Evolutionary conservation across 306 rosid species (phyloP), one percentile per base, ranked within the genome.

Genomic region (Coriaria nepalensis): DNA sequence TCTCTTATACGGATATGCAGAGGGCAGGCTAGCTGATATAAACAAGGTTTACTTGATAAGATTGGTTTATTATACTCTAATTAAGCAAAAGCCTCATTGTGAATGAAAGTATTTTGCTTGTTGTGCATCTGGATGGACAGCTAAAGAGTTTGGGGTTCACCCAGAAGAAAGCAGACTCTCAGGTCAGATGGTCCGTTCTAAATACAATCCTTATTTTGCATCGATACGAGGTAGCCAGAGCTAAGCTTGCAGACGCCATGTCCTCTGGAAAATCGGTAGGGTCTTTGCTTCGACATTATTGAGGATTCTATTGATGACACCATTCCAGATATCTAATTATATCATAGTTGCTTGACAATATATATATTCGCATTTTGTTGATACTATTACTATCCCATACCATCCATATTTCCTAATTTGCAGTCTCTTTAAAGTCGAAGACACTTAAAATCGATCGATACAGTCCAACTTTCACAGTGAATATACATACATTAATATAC

Each of bases 21-120:
- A 90, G 78, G 97, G 97, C 54, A 95, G 97, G 40, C 69, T 90
- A 33, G 84, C 82, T 51, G 97, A 90, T 75, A 84, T 88, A 49
- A 70, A 83, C 65, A 76, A 88, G 97, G 97, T 88, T 65, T 54
- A 13, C 37, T 8, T 36, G 11, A 36, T 11, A 4, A 20, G 41
- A 37, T 29, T 34, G 29, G 29, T 20, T 20, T 20, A 20, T 20
- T 20, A 20, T 20, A 20, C 4, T 37, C 6, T 12, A 47, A 12
- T 7, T 32, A 20, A 1, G 12, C 34, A 20, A 20, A 8, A 38
- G 9, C n/a, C 9, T 49, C 66, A 10, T 66, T 4, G n/a, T 36
- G n/a, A 13, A 59, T 9, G 11, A 64, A 46, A 20, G 29, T 20
- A 20, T 20, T 65, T 8, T 68, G 57, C 13, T 40, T 7, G 63